Base-by-base conservation (phyloP, 208 protist genomes). In the Wallacemonas sp. region DNA sequence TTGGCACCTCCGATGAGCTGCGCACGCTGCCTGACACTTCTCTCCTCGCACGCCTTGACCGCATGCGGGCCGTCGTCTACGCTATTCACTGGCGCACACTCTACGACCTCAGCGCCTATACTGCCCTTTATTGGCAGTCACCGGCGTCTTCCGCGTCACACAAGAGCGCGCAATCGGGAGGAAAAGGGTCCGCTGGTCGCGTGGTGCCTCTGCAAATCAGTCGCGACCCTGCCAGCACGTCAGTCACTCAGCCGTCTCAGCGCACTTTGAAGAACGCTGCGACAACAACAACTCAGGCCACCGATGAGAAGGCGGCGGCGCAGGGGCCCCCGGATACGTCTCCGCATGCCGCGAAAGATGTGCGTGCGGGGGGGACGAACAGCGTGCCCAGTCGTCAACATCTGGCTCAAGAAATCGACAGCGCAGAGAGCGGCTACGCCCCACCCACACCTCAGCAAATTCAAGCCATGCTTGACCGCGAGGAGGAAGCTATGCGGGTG, bases 21-120 rank as follows among this genome's bases (percentile, higher is more conserved):
- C 62, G 68, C 66, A 65, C 68, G 42, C 14, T 21, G 28, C 33
- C 71, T 2, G 53, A 53, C 27, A 53, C 53, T 17, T 46, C 45
- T 3, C 39, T 68, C 2, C 49, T 67, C 17, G 67, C 65, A 1
- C 75, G 62, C 1, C 55, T 73, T 4, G 70, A 81, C 27, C 58
- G 44, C 19, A 42, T 70, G 11, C 64, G 76, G 11, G 60, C 65
- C 41, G 12, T 19, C 38, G 68, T 78, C 60, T 77, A 71, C 68
- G 66, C 58, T 22, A 21, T 38, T 22, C 76, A 82, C 30, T 82
- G 76, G 76, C 61, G 63, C 22, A 58, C 72, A 60, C 41, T 82
- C 8, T 82, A 75, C 47, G 71, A 45, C 15, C 42, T 47, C 42
- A 55, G 62, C 33, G 76, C 59, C 44, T 77, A 78, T 67, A 47